phyloP scores from a whole-genome alignment of 495 filamentous ascomycete genomes.

The Aspergillus sclerotiicarbonarius region DNA sequence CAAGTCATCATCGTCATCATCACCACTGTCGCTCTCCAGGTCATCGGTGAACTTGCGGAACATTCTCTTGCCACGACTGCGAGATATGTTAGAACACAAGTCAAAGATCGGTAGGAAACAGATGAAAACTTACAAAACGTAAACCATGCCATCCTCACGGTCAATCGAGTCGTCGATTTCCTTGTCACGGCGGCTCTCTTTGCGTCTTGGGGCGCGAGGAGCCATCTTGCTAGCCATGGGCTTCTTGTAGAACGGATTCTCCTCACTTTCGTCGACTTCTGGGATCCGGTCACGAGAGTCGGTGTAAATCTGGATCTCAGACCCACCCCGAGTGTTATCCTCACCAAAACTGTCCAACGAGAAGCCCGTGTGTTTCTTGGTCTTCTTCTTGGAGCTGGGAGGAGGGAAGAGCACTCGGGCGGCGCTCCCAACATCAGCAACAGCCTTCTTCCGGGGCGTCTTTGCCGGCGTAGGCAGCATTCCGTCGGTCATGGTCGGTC shows the following conservation, averaged over 20 bases:
- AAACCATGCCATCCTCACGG: conserved; percentile 76
- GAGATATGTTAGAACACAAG: conserved; percentile 25
- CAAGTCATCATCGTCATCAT: conserved; percentile 50
- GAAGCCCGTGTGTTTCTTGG: conserved; percentile 58
- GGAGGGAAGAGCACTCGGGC: conserved; percentile 75
- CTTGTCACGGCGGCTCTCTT: conserved; percentile 43
- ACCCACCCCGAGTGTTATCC: conserved; percentile 42
- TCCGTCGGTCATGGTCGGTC: conserved; percentile 32
- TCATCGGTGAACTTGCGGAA: conserved; percentile 59
- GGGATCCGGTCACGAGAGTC: conserved; percentile 87
- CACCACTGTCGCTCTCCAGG: conserved; percentile 41
- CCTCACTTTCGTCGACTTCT: conserved; percentile 57
- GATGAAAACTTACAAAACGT: conserved; percentile 72
- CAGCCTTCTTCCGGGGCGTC: conserved; percentile 69
- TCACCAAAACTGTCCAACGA: conserved; percentile 68
- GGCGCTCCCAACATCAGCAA: conserved; percentile 58
- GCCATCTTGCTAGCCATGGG: conserved; percentile 25
- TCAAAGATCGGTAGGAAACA: background rate
- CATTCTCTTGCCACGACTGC: conserved; percentile 85
- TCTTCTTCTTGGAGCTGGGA: conserved; percentile 38
- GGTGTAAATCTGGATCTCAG: conserved; percentile 77
- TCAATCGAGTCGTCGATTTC: conserved; percentile 60
- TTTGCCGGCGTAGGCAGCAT: conserved; percentile 90
- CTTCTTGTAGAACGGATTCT: conserved; percentile 74
- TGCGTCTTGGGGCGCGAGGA: conserved; percentile 39